Percentiles rank a stretch among this genome's conserved stretches.
Conservation (phyloP, 169 alveolate genomes). For the Condylostoma magnum region DNA sequence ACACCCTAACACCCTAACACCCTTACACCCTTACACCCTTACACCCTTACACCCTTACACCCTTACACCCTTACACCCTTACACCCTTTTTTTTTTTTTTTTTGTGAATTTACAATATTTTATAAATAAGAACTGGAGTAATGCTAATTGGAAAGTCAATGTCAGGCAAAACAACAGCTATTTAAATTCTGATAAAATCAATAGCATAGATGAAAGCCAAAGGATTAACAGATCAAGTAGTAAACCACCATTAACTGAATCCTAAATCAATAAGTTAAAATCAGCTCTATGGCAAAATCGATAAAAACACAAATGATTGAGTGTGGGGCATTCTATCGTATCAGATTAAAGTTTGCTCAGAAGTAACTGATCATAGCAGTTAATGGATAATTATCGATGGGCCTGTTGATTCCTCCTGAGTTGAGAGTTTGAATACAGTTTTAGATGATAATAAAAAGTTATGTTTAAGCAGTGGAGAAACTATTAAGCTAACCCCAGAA, state of each 20-base stretch:
- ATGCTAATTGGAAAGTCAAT: constrained; percentile 88
- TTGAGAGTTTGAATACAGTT: constrained; percentile 91
- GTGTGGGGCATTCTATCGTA: constrained; percentile 86
- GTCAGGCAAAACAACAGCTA: constrained; percentile 17
- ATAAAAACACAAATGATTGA: constrained; percentile 86
- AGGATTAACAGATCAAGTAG: constrained; percentile 29
- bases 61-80: too few relatives aligned
- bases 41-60: too few relatives aligned
- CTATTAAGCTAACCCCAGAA: constrained; percentile 38
- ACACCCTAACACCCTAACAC: too few relatives aligned
- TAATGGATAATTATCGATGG: constrained; percentile 92
- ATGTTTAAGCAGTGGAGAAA: constrained; percentile 56
- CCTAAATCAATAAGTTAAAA: constrained; percentile 91
- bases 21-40: too few relatives aligned
- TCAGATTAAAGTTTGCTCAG: constrained; percentile 61
- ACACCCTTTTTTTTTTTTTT: too few relatives aligned
- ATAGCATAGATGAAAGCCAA: constrained; percentile 51
- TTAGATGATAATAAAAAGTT: constrained; percentile 88
- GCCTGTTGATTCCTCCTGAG: constrained; percentile 91
- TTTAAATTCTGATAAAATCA: constrained; percentile 56
- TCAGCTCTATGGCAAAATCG: constrained; percentile 84
- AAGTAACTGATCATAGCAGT: constrained; percentile 51
- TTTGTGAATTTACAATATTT: not conserved
- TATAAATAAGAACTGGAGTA: constrained; percentile 82
- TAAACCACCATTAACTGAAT: constrained; percentile 59